These are phyloP conservation scores for Rhizopogon roseolus DNA, from an alignment of 768 basidiomycete species.

Conservation along the genomic window DNA sequence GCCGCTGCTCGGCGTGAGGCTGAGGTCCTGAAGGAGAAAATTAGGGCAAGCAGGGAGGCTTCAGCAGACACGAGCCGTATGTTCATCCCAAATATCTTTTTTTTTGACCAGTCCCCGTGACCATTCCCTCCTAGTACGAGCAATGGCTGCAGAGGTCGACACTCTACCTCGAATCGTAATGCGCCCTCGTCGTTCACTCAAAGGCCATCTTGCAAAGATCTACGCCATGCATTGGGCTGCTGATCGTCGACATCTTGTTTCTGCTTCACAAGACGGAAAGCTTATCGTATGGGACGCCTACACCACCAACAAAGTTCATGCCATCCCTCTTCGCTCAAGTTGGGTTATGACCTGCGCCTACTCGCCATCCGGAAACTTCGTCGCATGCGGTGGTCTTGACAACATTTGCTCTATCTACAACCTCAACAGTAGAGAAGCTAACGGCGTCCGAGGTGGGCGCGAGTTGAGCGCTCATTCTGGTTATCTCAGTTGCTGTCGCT, in stretches of 20 bases:
- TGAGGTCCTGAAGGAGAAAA: constrained; percentile 97
- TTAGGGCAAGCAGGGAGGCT: constrained; percentile 91
- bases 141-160: constrained; percentile 98
- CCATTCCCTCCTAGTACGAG: constrained; percentile 61
- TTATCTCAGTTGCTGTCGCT: constrained; percentile 96
- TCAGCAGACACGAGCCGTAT: constrained; percentile 96
- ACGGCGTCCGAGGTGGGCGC: constrained; percentile 83
- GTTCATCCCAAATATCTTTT: constrained; percentile 28
- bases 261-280: constrained; percentile 99
- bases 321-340: constrained; percentile 93
- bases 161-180: constrained; percentile 94
- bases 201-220: constrained; percentile 98
- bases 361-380: constrained; percentile 93
- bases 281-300: constrained; percentile 99
- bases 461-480: constrained; percentile 97
- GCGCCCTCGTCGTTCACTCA: constrained; percentile 91
- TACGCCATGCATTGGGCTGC: constrained; percentile 99
- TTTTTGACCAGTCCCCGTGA: constrained; percentile 10
- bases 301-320: constrained; percentile 99
- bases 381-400: constrained; percentile 97
- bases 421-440: constrained; percentile 68
- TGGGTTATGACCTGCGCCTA: constrained; percentile 99
- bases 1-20: constrained; percentile 96
- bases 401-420: constrained; percentile 99
- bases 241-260: constrained; percentile 95